phyloP scores from a whole-genome alignment of 371 early-diverging fungal species.

The Mortierella sp. region DNA sequence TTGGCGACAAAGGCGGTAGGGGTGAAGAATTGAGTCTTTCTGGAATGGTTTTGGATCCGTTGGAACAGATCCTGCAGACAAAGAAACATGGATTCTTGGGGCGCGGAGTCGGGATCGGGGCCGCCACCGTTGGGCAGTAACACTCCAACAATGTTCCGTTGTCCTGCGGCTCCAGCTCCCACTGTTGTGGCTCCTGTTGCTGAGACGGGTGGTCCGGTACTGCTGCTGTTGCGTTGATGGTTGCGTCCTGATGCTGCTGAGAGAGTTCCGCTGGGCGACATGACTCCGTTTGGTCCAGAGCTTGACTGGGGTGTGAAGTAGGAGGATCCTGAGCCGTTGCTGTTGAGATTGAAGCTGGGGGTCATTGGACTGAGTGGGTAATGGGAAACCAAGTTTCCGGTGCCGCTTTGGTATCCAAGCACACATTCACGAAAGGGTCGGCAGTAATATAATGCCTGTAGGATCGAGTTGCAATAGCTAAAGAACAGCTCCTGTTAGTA shows the following conservation, averaged over 20 bases:
- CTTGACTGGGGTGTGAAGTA: slow-evolving; percentile 50
- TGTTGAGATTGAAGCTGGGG: slow-evolving; percentile 37
- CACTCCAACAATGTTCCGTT: slow-evolving; percentile 44
- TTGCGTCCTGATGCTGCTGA: slow-evolving; percentile 29
- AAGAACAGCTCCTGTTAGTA: slow-evolving; percentile 4
- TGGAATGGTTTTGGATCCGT: slow-evolving; percentile 86
- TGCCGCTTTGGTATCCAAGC: slow-evolving; percentile 74
- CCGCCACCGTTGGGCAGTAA: slow-evolving; percentile 60
- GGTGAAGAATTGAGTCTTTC: slow-evolving; percentile 89
- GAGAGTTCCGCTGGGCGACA: slow-evolving; percentile 22
- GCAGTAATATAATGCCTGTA: slow-evolving; percentile 97
- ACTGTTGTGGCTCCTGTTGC: background rate
- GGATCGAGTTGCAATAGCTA: slow-evolving; percentile 96
- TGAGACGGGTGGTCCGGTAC: slow-evolving; percentile 18
- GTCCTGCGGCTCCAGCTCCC: slow-evolving; percentile 18
- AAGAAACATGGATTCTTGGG: slow-evolving; percentile 88
- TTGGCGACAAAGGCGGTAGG: slow-evolving; percentile 90
- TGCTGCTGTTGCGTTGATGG: slow-evolving; percentile 41
- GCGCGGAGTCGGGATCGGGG: slow-evolving; percentile 66
- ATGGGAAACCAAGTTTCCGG: slow-evolving; percentile 54
- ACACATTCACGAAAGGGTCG: slow-evolving; percentile 96
- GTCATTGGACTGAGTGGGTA: slow-evolving; percentile 54
- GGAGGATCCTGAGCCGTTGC: slow-evolving; percentile 43
- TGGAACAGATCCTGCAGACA: slow-evolving; percentile 91
- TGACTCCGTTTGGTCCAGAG: slow-evolving; percentile 31